These are phyloP conservation scores for Thymus quinquecostatus DNA, from an alignment of 257 asterid genomes.

Conservation along the genomic window DNA sequence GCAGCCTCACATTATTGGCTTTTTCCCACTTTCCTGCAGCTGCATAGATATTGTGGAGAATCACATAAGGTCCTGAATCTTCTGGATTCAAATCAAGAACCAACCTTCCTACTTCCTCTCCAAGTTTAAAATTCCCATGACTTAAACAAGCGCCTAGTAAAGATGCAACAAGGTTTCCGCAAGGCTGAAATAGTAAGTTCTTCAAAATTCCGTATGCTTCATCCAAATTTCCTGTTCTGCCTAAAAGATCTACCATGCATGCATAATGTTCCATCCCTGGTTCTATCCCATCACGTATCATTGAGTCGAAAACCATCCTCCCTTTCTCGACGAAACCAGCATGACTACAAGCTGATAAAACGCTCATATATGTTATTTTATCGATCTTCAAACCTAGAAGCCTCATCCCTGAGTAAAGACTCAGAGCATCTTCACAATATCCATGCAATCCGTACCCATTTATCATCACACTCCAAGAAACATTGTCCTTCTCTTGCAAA, in stretches of 20 bases:
- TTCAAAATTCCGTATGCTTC: conserved; percentile 54
- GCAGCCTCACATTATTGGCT: conserved; percentile 54
- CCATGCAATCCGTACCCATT: conserved; percentile 66
- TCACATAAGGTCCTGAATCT: conserved; percentile 44
- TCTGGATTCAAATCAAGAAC: conserved; percentile 38
- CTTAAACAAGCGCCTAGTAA: conserved; percentile 62
- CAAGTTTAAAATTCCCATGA: conserved; percentile 55
- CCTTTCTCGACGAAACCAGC: conserved; percentile 54
- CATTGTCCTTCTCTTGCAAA: conserved; percentile 44
- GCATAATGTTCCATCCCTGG: conserved; percentile 56
- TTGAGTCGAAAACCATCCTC: conserved; percentile 40
- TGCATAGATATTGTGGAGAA: conserved; percentile 58
- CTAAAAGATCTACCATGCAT: conserved; percentile 57
- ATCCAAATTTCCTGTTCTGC: conserved; percentile 53
- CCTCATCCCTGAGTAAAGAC: conserved; percentile 57
- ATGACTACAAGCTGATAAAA: conserved; percentile 62
- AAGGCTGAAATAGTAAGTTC: conserved; percentile 29
- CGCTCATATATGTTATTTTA: conserved; percentile 44
- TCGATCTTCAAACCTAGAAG: conserved; percentile 45
- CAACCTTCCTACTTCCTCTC: conserved; percentile 59
- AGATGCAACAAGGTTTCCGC: conserved; percentile 38
- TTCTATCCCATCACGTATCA: conserved; percentile 42
- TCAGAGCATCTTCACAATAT: conserved; percentile 48
- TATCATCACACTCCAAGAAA: conserved; percentile 63
- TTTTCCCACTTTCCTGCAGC: conserved; percentile 65